Evolutionary conservation across 345 rosid species (phyloP), one percentile per base, ranked within the genome.

Genomic region (Lepidium africanum): DNA sequence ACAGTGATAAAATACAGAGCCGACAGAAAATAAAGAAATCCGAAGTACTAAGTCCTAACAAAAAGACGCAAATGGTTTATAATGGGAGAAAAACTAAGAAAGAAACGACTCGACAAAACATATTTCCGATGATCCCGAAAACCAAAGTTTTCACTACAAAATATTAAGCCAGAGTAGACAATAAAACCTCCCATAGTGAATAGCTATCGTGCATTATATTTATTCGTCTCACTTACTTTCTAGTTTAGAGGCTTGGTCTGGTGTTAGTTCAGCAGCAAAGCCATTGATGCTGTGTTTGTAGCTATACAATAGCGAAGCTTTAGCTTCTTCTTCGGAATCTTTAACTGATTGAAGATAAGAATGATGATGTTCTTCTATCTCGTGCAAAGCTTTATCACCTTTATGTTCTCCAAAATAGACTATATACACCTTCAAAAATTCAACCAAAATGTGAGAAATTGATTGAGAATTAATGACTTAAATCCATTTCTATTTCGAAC

Each of bases 241-340:
- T 55, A 75, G 87, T 38, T 71, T 85, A 79, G 88, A 71, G 51
- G 96, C 96, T 77, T 92, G 82, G 1, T 85, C 76, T 0, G 83
- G 74, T 9, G 90, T 84, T 69, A 92, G 81, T 56, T 73, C 63
- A 17, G 98, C 98, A 0, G 96, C 83, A 6, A 86, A 84, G 69
- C 96, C 98, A 78, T 92, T 90, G 84, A 92, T 83, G 85, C 84
- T 82, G 72, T 88, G 84, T 73, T 88, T 86, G 77, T 92, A 92
- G 83, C 98, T 92, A 80, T 92, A 92, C 50, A 92, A 70, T 45
- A 88, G 84, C 14, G 96, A 88, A 55, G 79, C 72, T 78, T 56
- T 75, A 1, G 90, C 96, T 1, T 83, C 87, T 74, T 88, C 91
- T 54, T 83, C 82, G 0, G 82, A 51, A 53, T 82, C 81, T 72